Conservation (phyloP, 768 basidiomycete genomes). For the Phlebiopsis gigantea region DNA sequence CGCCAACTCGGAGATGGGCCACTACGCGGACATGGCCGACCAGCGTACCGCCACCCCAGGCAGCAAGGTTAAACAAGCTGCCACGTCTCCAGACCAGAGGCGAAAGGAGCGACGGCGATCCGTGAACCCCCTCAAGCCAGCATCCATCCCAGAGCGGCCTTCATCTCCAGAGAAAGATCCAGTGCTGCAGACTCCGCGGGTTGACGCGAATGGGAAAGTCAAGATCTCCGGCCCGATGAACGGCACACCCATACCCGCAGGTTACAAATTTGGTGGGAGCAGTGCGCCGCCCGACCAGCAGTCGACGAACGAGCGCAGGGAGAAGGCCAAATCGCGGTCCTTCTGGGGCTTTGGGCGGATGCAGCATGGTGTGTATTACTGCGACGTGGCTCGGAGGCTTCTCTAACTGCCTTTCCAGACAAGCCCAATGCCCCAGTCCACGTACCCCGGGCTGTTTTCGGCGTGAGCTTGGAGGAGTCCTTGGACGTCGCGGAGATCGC, state of each 20-base stretch:
- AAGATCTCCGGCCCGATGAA: constrained; percentile 90
- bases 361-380: constrained; percentile 34
- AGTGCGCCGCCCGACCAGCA: constrained; percentile 30
- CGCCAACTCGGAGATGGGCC: constrained; percentile 78
- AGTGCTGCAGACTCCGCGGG: constrained; percentile 40
- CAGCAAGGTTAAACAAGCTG: constrained; percentile 30
- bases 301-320: constrained; percentile 60
- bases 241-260: constrained; percentile 79
- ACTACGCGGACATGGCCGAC: constrained; percentile 64
- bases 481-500: constrained; percentile 87
- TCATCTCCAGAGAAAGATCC: constrained; percentile 45
- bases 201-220: constrained; percentile 54
- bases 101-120: constrained; percentile 56
- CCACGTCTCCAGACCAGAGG: constrained; percentile 51
- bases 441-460: constrained; percentile 76
- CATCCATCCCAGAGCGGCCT: constrained; percentile 38
- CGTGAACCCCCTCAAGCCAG: constrained; percentile 56
- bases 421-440: constrained; percentile 32
- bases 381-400: neutral
- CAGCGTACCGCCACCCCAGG: constrained; percentile 23
- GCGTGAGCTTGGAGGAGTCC: constrained; percentile 80
- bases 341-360: constrained; percentile 86
- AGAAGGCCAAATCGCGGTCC: constrained; percentile 87
- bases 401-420: constrained; percentile 22
- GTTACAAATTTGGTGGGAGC: constrained; percentile 85